Evolutionary conservation across 768 basidiomycete species (phyloP).

Genomic region (Boletus pseudopeckii): DNA sequence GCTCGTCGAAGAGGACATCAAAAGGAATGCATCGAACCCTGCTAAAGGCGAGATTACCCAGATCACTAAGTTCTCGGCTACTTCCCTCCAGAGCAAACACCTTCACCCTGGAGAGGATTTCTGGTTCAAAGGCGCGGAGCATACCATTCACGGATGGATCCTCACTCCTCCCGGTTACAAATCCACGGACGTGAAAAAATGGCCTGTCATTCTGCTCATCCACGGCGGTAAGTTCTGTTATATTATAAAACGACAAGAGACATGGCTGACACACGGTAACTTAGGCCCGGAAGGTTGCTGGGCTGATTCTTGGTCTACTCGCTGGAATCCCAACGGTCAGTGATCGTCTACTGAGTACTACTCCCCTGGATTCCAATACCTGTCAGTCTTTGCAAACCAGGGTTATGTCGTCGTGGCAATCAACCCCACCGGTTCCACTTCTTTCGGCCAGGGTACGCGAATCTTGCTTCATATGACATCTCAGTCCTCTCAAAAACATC

Average conservation of each 20-base stretch:
- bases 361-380: not conserved
- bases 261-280: not conserved
- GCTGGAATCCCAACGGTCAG: conserved; percentile 87
- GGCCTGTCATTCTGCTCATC: conserved; percentile 77
- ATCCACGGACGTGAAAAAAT: conserved; percentile 63
- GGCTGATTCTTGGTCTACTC: conserved; percentile 87
- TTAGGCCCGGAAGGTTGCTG: conserved; percentile 78
- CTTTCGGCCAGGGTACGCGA: conserved; percentile 76
- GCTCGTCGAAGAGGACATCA: conserved; percentile 41
- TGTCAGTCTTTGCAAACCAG: conserved; percentile 72
- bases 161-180: conserved; percentile 79
- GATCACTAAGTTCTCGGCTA: conserved; percentile 63
- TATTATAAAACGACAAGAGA: not conserved
- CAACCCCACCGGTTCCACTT: conserved; percentile 93
- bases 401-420: conserved; percentile 87
- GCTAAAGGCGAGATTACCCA: conserved; percentile 41
- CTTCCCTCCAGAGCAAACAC: conserved; percentile 52
- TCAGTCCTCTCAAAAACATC: not conserved
- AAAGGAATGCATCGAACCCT: conserved; percentile 26
- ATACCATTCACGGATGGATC: conserved; percentile 80
- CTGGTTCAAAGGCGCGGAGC: conserved; percentile 84
- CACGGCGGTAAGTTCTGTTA: conserved; percentile 55
- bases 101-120: conserved; percentile 73
- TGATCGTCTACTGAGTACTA: not conserved
- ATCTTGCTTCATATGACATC: not conserved